Evolutionary conservation across 306 rosid genomes (phyloP).

Genomic region (Trifolium subterraneum): DNA sequence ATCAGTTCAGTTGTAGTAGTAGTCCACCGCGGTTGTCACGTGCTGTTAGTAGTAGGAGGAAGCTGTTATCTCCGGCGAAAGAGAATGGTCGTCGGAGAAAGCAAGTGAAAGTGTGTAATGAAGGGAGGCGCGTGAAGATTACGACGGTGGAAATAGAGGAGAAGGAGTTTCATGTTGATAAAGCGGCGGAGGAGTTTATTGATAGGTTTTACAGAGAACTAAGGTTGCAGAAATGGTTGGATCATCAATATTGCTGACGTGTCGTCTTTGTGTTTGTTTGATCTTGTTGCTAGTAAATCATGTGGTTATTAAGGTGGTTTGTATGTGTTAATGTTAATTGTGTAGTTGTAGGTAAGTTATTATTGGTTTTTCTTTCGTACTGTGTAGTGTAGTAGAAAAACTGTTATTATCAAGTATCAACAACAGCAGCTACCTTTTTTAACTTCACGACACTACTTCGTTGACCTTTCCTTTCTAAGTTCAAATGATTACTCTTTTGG

Average conservation of each 20-base stretch:
- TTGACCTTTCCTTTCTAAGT: neutral
- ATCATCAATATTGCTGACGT: slow-evolving; percentile 41
- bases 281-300: neutral
- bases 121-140: slow-evolving; percentile 37
- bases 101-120: slow-evolving; percentile 26
- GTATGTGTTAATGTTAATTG: neutral
- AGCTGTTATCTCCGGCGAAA: slow-evolving; percentile 37
- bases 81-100: neutral
- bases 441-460: neutral
- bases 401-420: neutral
- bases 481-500: neutral
- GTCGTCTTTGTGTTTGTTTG: neutral
- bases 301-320: neutral
- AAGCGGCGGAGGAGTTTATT: slow-evolving; percentile 90
- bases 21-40: slow-evolving; percentile 49
- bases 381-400: too few relatives aligned
- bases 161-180: slow-evolving; percentile 59
- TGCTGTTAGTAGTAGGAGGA: slow-evolving; percentile 17
- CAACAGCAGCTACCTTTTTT: neutral
- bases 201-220: slow-evolving; percentile 71
- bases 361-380: neutral
- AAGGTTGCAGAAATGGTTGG: slow-evolving; percentile 67
- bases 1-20: slow-evolving; percentile 58
- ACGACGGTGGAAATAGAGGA: neutral
- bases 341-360: neutral